Evolutionary conservation across 805 yeast genomes (phyloP), one percentile per base, ranked within the genome.

Genomic region (Ogataea ganodermae): DNA sequence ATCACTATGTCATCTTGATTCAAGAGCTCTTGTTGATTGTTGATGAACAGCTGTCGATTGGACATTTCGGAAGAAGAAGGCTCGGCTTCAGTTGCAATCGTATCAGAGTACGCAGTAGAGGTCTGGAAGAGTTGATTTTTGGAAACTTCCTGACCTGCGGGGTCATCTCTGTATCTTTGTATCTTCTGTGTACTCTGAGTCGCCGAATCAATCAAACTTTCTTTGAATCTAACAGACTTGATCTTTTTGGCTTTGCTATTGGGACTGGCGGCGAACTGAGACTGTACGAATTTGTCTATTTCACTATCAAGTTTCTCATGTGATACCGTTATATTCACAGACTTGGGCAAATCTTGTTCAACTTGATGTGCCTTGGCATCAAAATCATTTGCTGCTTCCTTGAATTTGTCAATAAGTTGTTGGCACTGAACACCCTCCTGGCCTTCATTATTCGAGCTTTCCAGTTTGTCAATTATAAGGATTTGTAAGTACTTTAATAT

Each of bases 1-100:
- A 66, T 68, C 8, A 80, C 52, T 30, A 73, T 70, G 1, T 61
- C 56, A 52, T 80, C 83, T 49, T 80, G 84, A 14, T 67, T 62
- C 14, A 69, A 49, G 7, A 79, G 45, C 44, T 75, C 73, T 49
- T 77, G 80, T 46, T 78, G 78, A 46, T 80, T 68, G 21, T 54
- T 55, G 9, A 65, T 62, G 43, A 68, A 68, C 2, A 68, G 39
- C 41, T 67, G 67, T 26, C 54, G 55, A 42, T 68, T 62, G 5
- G 67, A 55, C 45, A 61, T 38, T 7, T 49, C 54, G 18, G 55
- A 40, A 4, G 56, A 52, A 23, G 36, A 7, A 12, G 36, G 36
- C 20, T 45, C 51, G 4, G 44, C 30, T 4, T 46, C 39, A 7
- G 21, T 18, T 8, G 49, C 36, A 3, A 35, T 31, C n/a, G 44